A percentile compares a stretch with the other conserved stretches of the same genome.
phyloP scores from a whole-genome alignment of 345 rosid genomes.

The Euphorbia lathyris region DNA sequence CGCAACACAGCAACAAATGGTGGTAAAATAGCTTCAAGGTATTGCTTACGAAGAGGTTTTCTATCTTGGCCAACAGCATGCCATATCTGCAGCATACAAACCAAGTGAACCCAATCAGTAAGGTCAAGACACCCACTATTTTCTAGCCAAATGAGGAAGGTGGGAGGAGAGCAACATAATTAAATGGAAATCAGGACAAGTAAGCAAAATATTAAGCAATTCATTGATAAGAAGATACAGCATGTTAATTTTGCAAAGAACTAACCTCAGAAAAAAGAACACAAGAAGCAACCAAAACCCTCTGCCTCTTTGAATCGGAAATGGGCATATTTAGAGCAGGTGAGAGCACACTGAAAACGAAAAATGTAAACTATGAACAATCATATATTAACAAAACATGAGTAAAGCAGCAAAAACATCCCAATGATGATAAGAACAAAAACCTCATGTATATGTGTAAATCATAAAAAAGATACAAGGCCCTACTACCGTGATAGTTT shows the following conservation, averaged over 20 bases:
- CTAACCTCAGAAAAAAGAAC: slow-evolving; percentile 98
- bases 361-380: slow-evolving; percentile 26
- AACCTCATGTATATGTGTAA: not conserved
- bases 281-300: slow-evolving; percentile 96
- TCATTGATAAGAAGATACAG: not conserved
- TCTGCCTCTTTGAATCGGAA: slow-evolving; percentile 94
- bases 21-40: slow-evolving; percentile 89
- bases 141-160: slow-evolving; percentile 10
- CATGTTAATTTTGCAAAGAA: slow-evolving; percentile 29
- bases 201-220: slow-evolving; percentile 9
- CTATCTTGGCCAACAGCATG: slow-evolving; percentile 88
- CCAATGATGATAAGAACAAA: not conserved
- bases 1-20: slow-evolving; percentile 96
- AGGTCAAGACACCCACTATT: slow-evolving; percentile 14
- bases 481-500: not conserved
- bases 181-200: slow-evolving; percentile 14
- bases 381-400: slow-evolving; percentile 16
- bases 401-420: not conserved
- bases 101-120: slow-evolving; percentile 14
- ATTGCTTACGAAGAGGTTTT: slow-evolving; percentile 84
- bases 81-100: slow-evolving; percentile 66
- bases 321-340: slow-evolving; percentile 94
- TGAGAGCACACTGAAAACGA: slow-evolving; percentile 79
- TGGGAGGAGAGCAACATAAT: slow-evolving; percentile 9
- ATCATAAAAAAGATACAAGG: slow-evolving; percentile 4